Percentiles rank a stretch among this genome's conserved stretches.
Conservation (phyloP, 345 rosid species). For the Microthlaspi erraticum region DNA sequence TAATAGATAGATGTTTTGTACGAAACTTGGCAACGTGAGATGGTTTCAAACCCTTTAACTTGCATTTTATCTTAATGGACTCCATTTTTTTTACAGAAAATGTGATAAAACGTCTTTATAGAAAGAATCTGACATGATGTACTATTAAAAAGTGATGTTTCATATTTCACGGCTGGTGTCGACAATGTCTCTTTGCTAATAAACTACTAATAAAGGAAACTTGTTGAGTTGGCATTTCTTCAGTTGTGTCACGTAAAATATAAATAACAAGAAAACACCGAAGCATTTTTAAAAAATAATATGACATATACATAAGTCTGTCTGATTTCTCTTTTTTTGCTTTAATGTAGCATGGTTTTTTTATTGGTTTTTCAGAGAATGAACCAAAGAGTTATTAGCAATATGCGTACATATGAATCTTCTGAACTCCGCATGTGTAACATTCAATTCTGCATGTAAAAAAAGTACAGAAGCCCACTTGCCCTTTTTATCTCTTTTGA, state of each 20-base stretch:
- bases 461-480: constrained; percentile 43
- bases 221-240: constrained; percentile 26
- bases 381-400: constrained; percentile 18
- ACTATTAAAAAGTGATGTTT: constrained; percentile 32
- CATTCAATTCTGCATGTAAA: constrained; percentile 36
- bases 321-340: too few species aligned
- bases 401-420: constrained; percentile 20
- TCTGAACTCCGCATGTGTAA: constrained; percentile 38
- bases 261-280: constrained; percentile 18
- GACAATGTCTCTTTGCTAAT: constrained; percentile 32
- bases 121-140: constrained; percentile 24
- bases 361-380: constrained; percentile 19
- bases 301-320: too few species aligned
- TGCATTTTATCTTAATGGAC: background rate
- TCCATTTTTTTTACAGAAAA: too few species aligned
- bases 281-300: too few species aligned
- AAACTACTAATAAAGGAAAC: constrained; percentile 24
- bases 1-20: constrained; percentile 18
- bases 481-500: constrained; percentile 30
- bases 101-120: background rate
- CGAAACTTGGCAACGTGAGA: constrained; percentile 1
- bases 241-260: constrained; percentile 17
- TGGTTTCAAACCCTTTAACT: background rate
- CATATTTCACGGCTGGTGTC: constrained; percentile 41
- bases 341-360: constrained; percentile 12